Evolutionary conservation across 2,329 filamentous ascomycete genomes (phyloP).

Genomic region (Diaporthe velutina): DNA sequence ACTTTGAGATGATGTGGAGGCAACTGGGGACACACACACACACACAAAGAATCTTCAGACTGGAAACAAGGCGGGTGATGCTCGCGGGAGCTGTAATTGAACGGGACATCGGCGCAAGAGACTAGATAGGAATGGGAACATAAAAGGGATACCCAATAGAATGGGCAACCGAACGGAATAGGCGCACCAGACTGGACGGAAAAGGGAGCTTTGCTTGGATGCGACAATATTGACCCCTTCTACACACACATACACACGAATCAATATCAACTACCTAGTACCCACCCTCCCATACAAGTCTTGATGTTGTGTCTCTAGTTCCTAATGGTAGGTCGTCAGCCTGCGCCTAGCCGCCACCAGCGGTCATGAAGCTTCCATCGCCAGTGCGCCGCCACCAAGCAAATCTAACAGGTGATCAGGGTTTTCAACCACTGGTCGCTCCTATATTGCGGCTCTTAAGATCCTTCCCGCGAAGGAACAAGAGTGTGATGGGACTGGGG

Average conservation of each 20-base stretch:
- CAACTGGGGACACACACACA: not conserved
- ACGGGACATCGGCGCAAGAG: not conserved
- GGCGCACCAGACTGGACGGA: constrained; percentile 28
- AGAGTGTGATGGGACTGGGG: not conserved
- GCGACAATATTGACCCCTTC: not conserved
- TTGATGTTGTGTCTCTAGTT: not conserved
- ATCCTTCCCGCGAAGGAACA: constrained; percentile 8
- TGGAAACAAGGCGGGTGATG: not conserved
- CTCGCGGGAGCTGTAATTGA: not conserved
- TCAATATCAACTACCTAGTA: not conserved
- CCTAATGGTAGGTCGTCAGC: not conserved
- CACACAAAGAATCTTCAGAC: not conserved
- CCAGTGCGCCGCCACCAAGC: not conserved
- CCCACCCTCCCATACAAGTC: not conserved
- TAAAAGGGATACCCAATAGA: constrained; percentile 7
- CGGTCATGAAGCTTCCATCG: not conserved
- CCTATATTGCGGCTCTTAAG: constrained; percentile 3
- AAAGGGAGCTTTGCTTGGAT: not conserved
- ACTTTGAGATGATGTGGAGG: not conserved
- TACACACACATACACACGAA: not conserved
- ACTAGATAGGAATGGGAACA: not conserved
- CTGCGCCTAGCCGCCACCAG: not conserved
- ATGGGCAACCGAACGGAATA: not conserved
- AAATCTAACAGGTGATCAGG: not conserved
- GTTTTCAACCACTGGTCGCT: not conserved